Conservation (phyloP, 116 monocot species). For the Phalaenopsis hybrid region DNA sequence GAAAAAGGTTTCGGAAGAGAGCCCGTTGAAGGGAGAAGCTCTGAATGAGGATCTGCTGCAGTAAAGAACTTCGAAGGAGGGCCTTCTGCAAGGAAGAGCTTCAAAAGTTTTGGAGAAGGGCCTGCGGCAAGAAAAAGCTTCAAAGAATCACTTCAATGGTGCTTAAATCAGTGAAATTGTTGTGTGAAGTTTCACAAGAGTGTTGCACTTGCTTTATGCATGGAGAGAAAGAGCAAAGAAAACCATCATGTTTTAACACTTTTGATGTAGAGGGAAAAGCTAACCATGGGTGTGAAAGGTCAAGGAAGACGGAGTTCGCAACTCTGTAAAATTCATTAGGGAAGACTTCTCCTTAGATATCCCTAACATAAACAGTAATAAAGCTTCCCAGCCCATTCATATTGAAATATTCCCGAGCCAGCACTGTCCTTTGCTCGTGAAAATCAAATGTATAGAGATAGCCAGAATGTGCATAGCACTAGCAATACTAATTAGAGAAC, state of each 20-base stretch:
- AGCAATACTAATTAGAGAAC: slow-evolving; percentile 49
- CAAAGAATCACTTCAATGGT: slow-evolving; percentile 91
- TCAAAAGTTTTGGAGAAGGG: too few relatives aligned
- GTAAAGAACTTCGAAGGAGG: too few relatives aligned
- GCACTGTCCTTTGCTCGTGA: slow-evolving; percentile 79
- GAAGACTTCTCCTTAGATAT: slow-evolving; percentile 93
- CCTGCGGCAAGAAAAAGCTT: not conserved
- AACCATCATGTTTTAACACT: slow-evolving; percentile 81
- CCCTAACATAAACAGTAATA: slow-evolving; percentile 75
- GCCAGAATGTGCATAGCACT: slow-evolving; percentile 17
- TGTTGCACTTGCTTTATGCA: slow-evolving; percentile 98
- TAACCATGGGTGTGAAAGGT: slow-evolving; percentile 98
- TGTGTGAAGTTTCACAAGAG: slow-evolving; percentile 58
- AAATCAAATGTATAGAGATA: slow-evolving; percentile 87
- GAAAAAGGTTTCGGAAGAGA: too few relatives aligned
- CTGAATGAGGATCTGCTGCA: too few relatives aligned
- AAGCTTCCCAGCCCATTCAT: slow-evolving; percentile 61
- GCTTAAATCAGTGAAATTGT: slow-evolving; percentile 79
- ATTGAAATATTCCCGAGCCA: slow-evolving; percentile 84
- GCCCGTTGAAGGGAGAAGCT: too few relatives aligned
- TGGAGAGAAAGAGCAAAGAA: slow-evolving; percentile 97
- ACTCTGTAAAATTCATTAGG: slow-evolving; percentile 56
- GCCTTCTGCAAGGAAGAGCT: too few relatives aligned
- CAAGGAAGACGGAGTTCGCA: slow-evolving; percentile 78
- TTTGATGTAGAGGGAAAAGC: slow-evolving; percentile 66